Evolutionary conservation across 2,329 filamentous ascomycete species (phyloP).

Genomic region (Colletotrichum falcatum): DNA sequence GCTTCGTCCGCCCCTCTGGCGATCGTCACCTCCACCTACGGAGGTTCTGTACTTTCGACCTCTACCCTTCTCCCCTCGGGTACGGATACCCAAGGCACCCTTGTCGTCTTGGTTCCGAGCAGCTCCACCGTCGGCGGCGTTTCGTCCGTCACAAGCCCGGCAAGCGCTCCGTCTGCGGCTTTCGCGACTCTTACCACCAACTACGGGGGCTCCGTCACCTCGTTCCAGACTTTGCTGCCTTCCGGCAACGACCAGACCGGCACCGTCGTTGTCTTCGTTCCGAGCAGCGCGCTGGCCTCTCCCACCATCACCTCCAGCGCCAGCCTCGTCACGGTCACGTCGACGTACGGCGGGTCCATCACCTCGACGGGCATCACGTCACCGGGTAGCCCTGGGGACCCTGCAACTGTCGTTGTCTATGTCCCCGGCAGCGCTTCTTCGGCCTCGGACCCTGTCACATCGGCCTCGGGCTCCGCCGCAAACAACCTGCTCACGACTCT

Average conservation of each 20-base stretch:
- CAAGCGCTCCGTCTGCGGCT: background rate
- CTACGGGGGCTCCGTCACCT: conserved; percentile 26
- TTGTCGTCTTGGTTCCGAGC: conserved; percentile 29
- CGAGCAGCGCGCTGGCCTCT: conserved; percentile 25
- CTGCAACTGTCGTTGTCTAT: conserved; percentile 25
- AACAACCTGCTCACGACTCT: conserved; percentile 21
- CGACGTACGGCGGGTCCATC: conserved; percentile 23
- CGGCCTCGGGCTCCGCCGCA: background rate
- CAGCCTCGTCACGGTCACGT: conserved; percentile 18
- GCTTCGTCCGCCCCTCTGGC: background rate
- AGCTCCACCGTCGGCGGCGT: background rate
- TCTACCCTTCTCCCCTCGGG: conserved; percentile 23
- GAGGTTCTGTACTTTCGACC: conserved; percentile 17
- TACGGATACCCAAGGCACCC: conserved; percentile 7
- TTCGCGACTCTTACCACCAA: conserved; percentile 27
- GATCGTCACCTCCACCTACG: conserved; percentile 15
- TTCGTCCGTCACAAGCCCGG: background rate
- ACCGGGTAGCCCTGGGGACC: conserved; percentile 31
- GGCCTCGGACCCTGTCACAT: too few relatives aligned
- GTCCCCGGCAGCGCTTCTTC: conserved; percentile 15
- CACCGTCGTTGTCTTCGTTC: conserved; percentile 27
- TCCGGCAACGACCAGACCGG: conserved; percentile 21
- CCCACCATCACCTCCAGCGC: conserved; percentile 8
- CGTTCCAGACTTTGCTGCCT: conserved; percentile 21
- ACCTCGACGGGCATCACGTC: conserved; percentile 28